Evolutionary conservation across 257 asterid genomes (phyloP), one percentile per base, ranked within the genome.

Genomic region (Ilex asprella): DNA sequence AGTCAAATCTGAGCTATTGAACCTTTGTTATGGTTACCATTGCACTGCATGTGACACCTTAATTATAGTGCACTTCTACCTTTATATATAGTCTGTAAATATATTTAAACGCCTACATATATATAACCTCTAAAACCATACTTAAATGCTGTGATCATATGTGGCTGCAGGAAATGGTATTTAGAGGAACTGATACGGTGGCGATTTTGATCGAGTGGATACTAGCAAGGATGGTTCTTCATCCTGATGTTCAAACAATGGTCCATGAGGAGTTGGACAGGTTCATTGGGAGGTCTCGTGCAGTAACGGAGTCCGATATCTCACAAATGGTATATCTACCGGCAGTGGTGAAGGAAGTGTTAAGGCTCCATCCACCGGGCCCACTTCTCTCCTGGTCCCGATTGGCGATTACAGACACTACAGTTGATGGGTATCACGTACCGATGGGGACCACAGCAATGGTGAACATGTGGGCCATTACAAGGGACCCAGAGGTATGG

Each of bases 381-480:
- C 97, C 97, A 4, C 91, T 90, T 41, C 80, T 90, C 0, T 85
- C 96, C 0, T 90, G 97, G 97, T 78, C 96, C 73, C 91, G 97
- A 53, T 49, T 90, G 14, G 78, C 97, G 0, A 75, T 80, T 32
- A 77, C 70, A 0, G 93, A 87, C 63, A 75, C 95, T 10, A 43
- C 44, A 0, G 73, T 90, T 2, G 94, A 79, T 29, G 95, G 96
- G n/a, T 59, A 79, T 55, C 79, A 72, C 44, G 89, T 87, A 74
- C 96, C 97, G 0, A 75, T 44, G 0, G 95, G 95, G 31, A 87
- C 96, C 50, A 90, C 97, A 0, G 93, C 96, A 2, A 82, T 87
- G 82, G 96, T 90, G 31, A 90, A 87, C 31, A 90, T 90, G 97
- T 90, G 97, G 97, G 95, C 97, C 65, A 87, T 87, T 14, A 76